Conservation (phyloP, 345 rosid species). For the Brassica napus region DNA sequence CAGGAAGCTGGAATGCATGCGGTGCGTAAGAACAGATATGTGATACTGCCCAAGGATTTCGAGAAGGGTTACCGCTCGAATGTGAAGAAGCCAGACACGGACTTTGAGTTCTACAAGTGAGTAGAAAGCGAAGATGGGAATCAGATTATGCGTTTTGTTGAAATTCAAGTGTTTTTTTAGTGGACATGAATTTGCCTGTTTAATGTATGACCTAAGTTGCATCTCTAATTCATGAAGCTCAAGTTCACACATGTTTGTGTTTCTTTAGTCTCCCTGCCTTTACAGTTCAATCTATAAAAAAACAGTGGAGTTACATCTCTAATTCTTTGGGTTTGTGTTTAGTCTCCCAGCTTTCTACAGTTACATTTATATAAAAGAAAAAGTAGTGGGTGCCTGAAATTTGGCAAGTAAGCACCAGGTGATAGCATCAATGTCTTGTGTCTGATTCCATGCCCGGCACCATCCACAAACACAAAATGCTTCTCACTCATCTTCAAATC, state of each 20-base stretch:
- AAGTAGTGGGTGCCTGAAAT: not conserved
- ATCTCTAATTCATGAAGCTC: slow-evolving; percentile 21
- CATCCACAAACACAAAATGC: slow-evolving; percentile 49
- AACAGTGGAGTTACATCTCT: slow-evolving; percentile 22
- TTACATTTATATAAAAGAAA: not conserved
- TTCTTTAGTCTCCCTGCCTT: slow-evolving; percentile 13
- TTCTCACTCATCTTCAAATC: slow-evolving; percentile 25
- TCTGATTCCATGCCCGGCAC: slow-evolving; percentile 43
- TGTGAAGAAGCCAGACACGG: slow-evolving; percentile 99
- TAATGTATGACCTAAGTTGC: slow-evolving; percentile 31
- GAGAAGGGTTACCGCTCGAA: slow-evolving; percentile 96
- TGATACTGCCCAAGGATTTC: slow-evolving; percentile 93
- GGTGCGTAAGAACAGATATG: slow-evolving; percentile 94
- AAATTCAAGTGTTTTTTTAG: slow-evolving; percentile 31
- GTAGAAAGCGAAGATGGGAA: slow-evolving; percentile 12
- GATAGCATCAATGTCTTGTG: not conserved
- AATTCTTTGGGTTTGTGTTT: slow-evolving; percentile 4
- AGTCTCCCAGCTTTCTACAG: slow-evolving; percentile 8
- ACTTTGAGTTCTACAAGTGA: slow-evolving; percentile 95
- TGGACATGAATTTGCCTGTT: slow-evolving; percentile 32
- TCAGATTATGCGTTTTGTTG: slow-evolving; percentile 22
- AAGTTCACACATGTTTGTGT: not conserved
- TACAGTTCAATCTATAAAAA: slow-evolving; percentile 10
- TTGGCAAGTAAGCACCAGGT: slow-evolving; percentile 10
- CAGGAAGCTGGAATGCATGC: slow-evolving; percentile 99